These are phyloP conservation scores for Phytophthora fragariaefolia DNA, from an alignment of 352 stramenopile genomes.

Conservation along the genomic window DNA sequence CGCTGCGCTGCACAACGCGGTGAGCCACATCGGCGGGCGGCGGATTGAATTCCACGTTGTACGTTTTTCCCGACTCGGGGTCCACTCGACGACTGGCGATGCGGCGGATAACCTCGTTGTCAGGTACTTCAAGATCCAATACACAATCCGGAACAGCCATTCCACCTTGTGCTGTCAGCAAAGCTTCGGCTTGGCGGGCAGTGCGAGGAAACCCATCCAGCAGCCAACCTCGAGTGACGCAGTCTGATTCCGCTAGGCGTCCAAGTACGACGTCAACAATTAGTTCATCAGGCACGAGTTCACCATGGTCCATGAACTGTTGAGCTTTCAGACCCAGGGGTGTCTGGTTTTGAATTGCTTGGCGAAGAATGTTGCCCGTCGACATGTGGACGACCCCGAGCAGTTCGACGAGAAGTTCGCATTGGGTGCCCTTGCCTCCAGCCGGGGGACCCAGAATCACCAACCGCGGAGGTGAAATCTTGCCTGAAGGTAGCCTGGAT, in stretches of 20 bases:
- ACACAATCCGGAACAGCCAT: slow-evolving; percentile 83
- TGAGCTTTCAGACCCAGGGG: slow-evolving; percentile 79
- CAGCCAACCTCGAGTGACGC: slow-evolving; percentile 87
- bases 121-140: slow-evolving; percentile 94
- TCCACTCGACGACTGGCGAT: slow-evolving; percentile 97
- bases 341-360: slow-evolving; percentile 76
- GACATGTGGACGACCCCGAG: slow-evolving; percentile 93
- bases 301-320: slow-evolving; percentile 87
- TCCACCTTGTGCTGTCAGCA: slow-evolving; percentile 61
- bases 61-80: slow-evolving; percentile 92
- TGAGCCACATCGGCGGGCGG: slow-evolving; percentile 67
- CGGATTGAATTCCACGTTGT: slow-evolving; percentile 96
- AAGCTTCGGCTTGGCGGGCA: slow-evolving; percentile 76
- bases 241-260: slow-evolving; percentile 86
- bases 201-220: slow-evolving; percentile 95
- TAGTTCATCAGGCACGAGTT: slow-evolving; percentile 91
- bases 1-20: slow-evolving; percentile 83
- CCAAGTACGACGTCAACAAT: slow-evolving; percentile 88
- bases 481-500: slow-evolving; percentile 14
- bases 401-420: slow-evolving; percentile 86
- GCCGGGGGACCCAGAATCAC: slow-evolving; percentile 93
- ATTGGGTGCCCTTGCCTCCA: slow-evolving; percentile 95
- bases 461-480: slow-evolving; percentile 43
- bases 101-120: slow-evolving; percentile 94
- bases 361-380: slow-evolving; percentile 93